Evolutionary conservation across 805 yeast species (phyloP), one percentile per base, ranked within the genome.

Genomic region (Zygotorulaspora danielsina): DNA sequence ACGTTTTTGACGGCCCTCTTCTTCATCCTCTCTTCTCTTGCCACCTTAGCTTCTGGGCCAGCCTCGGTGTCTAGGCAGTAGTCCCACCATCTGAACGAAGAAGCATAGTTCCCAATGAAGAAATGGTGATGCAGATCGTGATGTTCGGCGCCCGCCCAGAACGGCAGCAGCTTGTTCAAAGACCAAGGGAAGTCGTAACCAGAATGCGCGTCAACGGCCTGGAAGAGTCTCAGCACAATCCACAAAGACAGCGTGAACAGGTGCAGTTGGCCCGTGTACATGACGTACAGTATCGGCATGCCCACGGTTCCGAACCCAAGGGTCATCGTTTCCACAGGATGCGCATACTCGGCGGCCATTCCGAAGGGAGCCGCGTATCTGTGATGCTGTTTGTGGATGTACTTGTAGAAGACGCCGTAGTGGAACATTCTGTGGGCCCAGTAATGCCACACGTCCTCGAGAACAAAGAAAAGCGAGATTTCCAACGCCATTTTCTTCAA

Each of bases 71-170:
- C 79, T 48, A 89, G 68, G 43, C 76, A 57, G 63, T 67, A 82
- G 65, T 88, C 97, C 89, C 94, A 86, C 84, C 93, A 84, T 67
- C 96, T 80, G 75, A 88, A 89, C 19, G 88, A 78, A 26, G 94
- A 82, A 17, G 96, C 88, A 61, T 85, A 88, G 63, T 87, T 86
- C 46, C 96, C 96, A 52, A 84, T 81, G 64, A 88, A 88, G 67
- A 80, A 86, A 61, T 84, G 90, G 64, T 88, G 97, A 61, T 88
- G 97, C 64, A 84, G 84, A 64, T 88, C 97, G 63, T 88, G 96
- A 66, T 88, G 96, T 54, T 84, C 95, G 13, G 96, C 95, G 48
- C 96, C 96, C 3, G 96, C 94, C 96, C 96, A 87, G 66, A 89
- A 75, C 31, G 96, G 95, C 40, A 88, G 60, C 64, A 88, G 75